Base-by-base conservation (phyloP, 1,139 yeast genomes). In the Pichia sp. region DNA sequence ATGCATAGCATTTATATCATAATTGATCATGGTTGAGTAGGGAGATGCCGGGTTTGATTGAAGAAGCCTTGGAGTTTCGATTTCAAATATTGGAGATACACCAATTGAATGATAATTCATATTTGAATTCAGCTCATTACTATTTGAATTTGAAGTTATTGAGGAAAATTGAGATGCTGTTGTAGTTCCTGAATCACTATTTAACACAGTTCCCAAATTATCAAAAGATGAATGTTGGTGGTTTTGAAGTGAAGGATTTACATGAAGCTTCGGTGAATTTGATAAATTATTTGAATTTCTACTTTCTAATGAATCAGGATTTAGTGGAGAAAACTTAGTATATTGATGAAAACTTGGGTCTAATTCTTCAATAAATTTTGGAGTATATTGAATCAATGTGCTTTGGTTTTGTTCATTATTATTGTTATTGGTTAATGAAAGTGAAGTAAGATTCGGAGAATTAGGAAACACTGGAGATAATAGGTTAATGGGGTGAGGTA, bases 381-480 rank as follows among this genome's bases (percentile, higher is more conserved):
- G 49, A 11, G 43, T 36, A 35, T 40, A 22, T 15, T 32, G 20
- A n/a, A 1, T 41, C 18, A 23, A 15, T 13, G 7, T 26, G 20
- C 29, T 27, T 25, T 27, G 25, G 18, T 35, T 40, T 40, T 8
- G 24, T 16, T 9, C 23, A 30, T 25, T 23, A 27, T 24, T 12
- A 4, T 15, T 36, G 15, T 7, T 20, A n/a, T 36, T 35, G 22
- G 25, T 22, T 8, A 44, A 35, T 13, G 47, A 34, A 9, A 37
- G 25, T n/a, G 32, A 36, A 9, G 49, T 27, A 26, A 46, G 43
- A 32, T 44, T 44, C 7, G 54, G 54, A 13, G 56, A 51, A 25
- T 46, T 49, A 1, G 54, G 37, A 25, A 39, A 40, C 25, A 43
- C 32, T 9, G 49, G 51, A 13, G 47, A 48, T 13, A 27, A 29